These are phyloP conservation scores for Pichia californica DNA, from an alignment of 805 yeast genomes.

Conservation along the genomic window DNA sequence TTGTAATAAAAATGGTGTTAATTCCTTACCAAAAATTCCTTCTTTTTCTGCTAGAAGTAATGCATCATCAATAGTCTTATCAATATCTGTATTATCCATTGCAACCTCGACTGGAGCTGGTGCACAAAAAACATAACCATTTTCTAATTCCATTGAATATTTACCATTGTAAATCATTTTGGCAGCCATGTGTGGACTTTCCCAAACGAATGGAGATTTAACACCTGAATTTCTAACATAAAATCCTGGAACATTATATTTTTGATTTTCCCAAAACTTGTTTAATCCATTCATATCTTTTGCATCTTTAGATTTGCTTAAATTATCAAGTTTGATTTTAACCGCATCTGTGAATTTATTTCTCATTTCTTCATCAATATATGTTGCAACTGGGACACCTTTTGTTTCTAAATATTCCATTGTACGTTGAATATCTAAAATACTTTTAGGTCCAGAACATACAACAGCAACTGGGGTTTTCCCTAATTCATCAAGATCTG, in stretches of 20 bases:
- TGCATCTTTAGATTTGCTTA: neutral
- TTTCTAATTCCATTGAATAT: slow-evolving; percentile 41
- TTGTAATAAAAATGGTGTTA: slow-evolving; percentile 71
- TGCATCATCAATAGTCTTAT: slow-evolving; percentile 52
- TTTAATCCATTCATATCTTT: slow-evolving; percentile 1
- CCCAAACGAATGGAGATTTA: slow-evolving; percentile 58
- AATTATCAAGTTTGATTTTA: slow-evolving; percentile 27
- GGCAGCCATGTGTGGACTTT: slow-evolving; percentile 55
- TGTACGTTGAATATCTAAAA: slow-evolving; percentile 72
- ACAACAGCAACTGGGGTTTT: slow-evolving; percentile 84
- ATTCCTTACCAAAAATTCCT: slow-evolving; percentile 61
- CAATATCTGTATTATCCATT: slow-evolving; percentile 46
- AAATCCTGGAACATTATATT: slow-evolving; percentile 62
- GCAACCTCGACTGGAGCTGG: slow-evolving; percentile 72
- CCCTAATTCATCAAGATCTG: slow-evolving; percentile 80
- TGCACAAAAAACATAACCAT: slow-evolving; percentile 75
- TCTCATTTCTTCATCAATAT: slow-evolving; percentile 20
- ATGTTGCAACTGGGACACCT: slow-evolving; percentile 79
- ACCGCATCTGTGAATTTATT: slow-evolving; percentile 31
- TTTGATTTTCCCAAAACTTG: slow-evolving; percentile 8
- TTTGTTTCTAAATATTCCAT: slow-evolving; percentile 85
- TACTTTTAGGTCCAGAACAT: slow-evolving; percentile 87
- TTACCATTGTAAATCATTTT: slow-evolving; percentile 43
- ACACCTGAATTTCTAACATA: slow-evolving; percentile 73
- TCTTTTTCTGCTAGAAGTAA: slow-evolving; percentile 43